Evolutionary conservation across 2,329 filamentous ascomycete species (phyloP).

Genomic region (Verticillium alfalfae): DNA sequence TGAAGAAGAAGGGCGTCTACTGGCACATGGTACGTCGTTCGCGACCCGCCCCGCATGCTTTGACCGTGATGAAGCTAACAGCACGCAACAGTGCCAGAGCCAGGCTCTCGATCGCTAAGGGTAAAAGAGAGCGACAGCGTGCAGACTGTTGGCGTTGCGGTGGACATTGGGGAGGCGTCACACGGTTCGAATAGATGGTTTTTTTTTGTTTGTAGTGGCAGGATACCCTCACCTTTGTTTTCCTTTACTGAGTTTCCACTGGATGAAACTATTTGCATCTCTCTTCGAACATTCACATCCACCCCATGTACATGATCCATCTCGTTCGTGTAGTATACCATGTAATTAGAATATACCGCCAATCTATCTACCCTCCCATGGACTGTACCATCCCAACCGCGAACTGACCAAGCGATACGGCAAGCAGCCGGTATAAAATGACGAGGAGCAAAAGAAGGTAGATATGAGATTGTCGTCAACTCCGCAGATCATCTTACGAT

Average conservation of each 20-base stretch:
- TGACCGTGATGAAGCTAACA: slow-evolving; percentile 14
- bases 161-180: background rate
- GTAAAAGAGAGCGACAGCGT: background rate
- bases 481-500: too few relatives aligned
- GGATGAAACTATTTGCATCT: background rate
- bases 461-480: too few relatives aligned
- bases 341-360: too few relatives aligned
- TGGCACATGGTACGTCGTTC: slow-evolving; percentile 50
- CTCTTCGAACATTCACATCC: background rate
- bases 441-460: too few relatives aligned
- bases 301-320: background rate
- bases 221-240: background rate
- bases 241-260: background rate
- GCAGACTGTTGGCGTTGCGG: background rate
- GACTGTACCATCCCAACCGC: too few relatives aligned
- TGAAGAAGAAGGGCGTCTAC: slow-evolving; percentile 47
- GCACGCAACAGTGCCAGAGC: slow-evolving; percentile 44
- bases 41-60: background rate
- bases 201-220: background rate
- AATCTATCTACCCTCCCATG: too few relatives aligned
- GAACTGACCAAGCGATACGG: too few relatives aligned
- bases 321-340: background rate
- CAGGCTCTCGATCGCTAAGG: slow-evolving; percentile 49
- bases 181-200: background rate
- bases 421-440: too few relatives aligned